These are phyloP conservation scores for Houttuynia cordata DNA, from an alignment of 164 flowering plant genomes.

Conservation along the genomic window DNA sequence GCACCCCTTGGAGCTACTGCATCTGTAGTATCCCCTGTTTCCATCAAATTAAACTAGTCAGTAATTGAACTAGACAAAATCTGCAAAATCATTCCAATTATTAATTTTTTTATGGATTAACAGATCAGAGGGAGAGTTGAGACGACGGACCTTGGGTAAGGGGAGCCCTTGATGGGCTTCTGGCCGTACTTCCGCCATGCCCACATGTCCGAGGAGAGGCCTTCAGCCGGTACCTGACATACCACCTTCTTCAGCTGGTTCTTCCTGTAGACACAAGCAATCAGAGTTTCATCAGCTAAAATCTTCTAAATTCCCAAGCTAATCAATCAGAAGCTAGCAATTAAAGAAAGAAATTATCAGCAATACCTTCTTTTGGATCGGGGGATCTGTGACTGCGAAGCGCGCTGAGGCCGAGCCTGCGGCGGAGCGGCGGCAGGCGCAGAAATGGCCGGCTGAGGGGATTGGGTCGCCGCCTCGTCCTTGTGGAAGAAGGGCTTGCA, in stretches of 20 bases:
- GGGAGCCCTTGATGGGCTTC: slow-evolving; percentile 97
- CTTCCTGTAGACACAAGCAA: slow-evolving; percentile 37
- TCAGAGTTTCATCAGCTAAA: neutral
- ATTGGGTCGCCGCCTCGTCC: slow-evolving; percentile 3
- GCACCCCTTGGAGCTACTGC: slow-evolving; percentile 95
- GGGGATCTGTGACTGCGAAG: slow-evolving; percentile 19
- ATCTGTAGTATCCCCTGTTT: slow-evolving; percentile 89
- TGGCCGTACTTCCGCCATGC: slow-evolving; percentile 98
- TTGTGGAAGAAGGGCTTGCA: slow-evolving; percentile 54
- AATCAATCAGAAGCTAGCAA: too few species aligned
- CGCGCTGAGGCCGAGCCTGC: slow-evolving; percentile 6
- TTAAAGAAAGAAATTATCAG: neutral
- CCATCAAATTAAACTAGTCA: too few species aligned
- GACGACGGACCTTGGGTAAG: slow-evolving; percentile 74
- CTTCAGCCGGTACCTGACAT: slow-evolving; percentile 78
- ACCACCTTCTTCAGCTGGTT: slow-evolving; percentile 58
- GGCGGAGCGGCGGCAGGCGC: slow-evolving; percentile 11
- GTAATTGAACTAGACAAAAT: neutral
- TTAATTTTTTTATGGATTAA: too few species aligned
- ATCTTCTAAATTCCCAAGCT: too few species aligned
- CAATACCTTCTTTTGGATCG: slow-evolving; percentile 68
- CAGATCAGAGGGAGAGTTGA: neutral
- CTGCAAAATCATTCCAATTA: too few species aligned
- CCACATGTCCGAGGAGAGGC: slow-evolving; percentile 73
- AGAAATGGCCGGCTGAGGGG: neutral